Conservation (phyloP, 2,329 filamentous ascomycete species). For the Apiospora sp. region DNA sequence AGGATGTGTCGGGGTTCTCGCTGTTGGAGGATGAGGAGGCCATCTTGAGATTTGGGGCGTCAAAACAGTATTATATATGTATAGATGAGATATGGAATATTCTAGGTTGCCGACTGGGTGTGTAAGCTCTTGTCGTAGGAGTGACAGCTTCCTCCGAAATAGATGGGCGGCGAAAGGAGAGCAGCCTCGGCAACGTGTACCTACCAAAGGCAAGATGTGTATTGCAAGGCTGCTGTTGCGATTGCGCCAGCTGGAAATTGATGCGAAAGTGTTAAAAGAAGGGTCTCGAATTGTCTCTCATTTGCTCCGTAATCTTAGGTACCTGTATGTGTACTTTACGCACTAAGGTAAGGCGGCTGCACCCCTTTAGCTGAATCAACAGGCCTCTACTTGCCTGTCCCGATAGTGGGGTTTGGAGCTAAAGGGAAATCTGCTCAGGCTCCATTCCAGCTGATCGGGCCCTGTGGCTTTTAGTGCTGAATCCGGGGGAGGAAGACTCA, state of each 20-base stretch:
- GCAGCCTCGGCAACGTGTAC: slow-evolving; percentile 6
- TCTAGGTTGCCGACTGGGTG: slow-evolving; percentile 29
- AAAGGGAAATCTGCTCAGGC: not conserved
- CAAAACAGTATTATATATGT: slow-evolving; percentile 29
- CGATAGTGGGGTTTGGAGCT: slow-evolving; percentile 25
- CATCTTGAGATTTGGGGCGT: slow-evolving; percentile 50
- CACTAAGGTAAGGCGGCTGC: not conserved
- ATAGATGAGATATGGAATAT: not conserved
- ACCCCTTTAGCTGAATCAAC: not conserved
- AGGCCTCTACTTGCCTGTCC: slow-evolving; percentile 1
- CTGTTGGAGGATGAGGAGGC: slow-evolving; percentile 54
- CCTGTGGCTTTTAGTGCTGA: slow-evolving; percentile 17
- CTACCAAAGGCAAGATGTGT: not conserved
- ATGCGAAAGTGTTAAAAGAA: slow-evolving; percentile 22
- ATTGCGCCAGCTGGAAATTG: slow-evolving; percentile 23
- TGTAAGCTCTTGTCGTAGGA: not conserved
- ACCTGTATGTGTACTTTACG: not conserved
- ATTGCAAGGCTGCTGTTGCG: slow-evolving; percentile 24
- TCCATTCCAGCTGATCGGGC: slow-evolving; percentile 18
- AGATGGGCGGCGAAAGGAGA: not conserved
- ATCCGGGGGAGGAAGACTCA: slow-evolving; percentile 16
- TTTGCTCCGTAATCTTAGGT: not conserved
- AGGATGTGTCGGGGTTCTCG: slow-evolving; percentile 59
- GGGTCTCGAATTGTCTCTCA: slow-evolving; percentile 27
- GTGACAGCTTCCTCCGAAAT: not conserved